Percentiles rank a stretch among this genome's conserved stretches.
phyloP scores from a whole-genome alignment of 2,329 filamentous ascomycete species.

The Thermoascus crustaceus region DNA sequence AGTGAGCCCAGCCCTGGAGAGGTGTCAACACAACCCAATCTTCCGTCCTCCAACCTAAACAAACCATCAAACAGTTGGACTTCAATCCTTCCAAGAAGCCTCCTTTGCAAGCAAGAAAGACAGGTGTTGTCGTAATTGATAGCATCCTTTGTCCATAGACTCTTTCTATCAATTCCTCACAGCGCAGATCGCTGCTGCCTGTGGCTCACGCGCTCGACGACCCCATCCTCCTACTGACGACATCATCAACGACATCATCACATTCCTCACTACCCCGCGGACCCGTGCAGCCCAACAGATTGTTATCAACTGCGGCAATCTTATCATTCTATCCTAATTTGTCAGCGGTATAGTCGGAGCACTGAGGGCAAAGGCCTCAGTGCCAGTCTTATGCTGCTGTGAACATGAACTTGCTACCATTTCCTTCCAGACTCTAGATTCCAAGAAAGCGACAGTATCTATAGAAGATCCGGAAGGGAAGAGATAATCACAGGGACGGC shows the following conservation, averaged over 20 bases:
- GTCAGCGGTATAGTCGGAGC: conserved; percentile 12
- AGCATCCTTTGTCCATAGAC: background rate
- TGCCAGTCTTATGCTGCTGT: conserved; percentile 20
- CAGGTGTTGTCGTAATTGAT: background rate
- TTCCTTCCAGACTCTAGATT: conserved; percentile 12
- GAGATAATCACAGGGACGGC: background rate
- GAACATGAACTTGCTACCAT: conserved; percentile 23
- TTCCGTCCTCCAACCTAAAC: background rate
- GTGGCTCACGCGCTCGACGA: too few relatives aligned
- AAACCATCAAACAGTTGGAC: too few relatives aligned
- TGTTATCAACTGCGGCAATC: conserved; percentile 7
- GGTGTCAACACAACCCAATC: background rate
- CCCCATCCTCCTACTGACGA: background rate
- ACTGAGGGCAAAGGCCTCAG: conserved; percentile 25
- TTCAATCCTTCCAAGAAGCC: too few relatives aligned
- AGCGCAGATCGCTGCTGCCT: too few relatives aligned
- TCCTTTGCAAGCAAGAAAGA: too few relatives aligned
- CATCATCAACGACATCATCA: conserved; percentile 1
- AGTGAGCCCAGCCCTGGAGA: too few relatives aligned
- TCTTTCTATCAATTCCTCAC: background rate
- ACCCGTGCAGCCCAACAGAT: conserved; percentile 1
- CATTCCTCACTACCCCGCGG: conserved; percentile 11
- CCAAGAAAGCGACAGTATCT: conserved; percentile 6
- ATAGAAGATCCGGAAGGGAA: conserved; percentile 1
- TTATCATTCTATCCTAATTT: too few relatives aligned